Percentiles rank a stretch among this genome's conserved stretches.
phyloP scores from a whole-genome alignment of 2,329 filamentous ascomycete genomes.

The Corynespora cassiicola region DNA sequence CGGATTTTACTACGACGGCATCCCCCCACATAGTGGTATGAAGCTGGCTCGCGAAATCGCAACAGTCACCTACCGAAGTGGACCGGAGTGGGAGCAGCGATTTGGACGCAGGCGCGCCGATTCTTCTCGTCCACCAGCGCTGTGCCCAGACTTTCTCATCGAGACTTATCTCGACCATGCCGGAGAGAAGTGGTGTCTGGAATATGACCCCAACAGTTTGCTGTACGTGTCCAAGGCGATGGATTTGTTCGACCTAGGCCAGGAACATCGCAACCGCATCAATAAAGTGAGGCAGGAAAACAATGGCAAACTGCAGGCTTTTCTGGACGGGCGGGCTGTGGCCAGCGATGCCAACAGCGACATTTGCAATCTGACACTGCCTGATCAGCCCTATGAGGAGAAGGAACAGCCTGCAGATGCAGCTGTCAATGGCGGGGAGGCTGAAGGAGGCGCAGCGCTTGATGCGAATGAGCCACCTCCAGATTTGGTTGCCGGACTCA shows the following conservation, averaged over 20 bases:
- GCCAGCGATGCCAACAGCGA: conserved; percentile 40
- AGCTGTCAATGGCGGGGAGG: conserved; percentile 5
- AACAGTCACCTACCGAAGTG: conserved; percentile 94
- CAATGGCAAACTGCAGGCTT: conserved; percentile 62
- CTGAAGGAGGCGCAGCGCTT: conserved; percentile 28
- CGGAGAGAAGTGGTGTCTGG: conserved; percentile 96
- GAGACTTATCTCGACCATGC: conserved; percentile 98
- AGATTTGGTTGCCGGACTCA: conserved; percentile 80
- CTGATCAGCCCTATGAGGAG: conserved; percentile 85
- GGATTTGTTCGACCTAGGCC: conserved; percentile 94
- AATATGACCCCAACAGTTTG: conserved; percentile 94
- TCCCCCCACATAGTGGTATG: conserved; percentile 96
- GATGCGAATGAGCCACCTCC: conserved; percentile 67
- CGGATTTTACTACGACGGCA: conserved; percentile 82
- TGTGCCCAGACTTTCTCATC: conserved; percentile 98
- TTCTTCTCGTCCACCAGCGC: conserved; percentile 80
- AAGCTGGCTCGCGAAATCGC: conserved; percentile 97
- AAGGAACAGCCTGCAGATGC: conserved; percentile 61
- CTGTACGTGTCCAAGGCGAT: conserved; percentile 98
- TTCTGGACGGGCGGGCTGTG: conserved; percentile 37
- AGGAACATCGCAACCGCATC: conserved; percentile 70
- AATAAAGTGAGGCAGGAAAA: conserved; percentile 68
- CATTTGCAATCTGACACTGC: conserved; percentile 81
- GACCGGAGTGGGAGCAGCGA: conserved; percentile 95
- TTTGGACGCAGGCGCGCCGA: conserved; percentile 91